These are phyloP conservation scores for Mariannaea elegans DNA, from an alignment of 2,329 filamentous ascomycete species.

Conservation along the genomic window DNA sequence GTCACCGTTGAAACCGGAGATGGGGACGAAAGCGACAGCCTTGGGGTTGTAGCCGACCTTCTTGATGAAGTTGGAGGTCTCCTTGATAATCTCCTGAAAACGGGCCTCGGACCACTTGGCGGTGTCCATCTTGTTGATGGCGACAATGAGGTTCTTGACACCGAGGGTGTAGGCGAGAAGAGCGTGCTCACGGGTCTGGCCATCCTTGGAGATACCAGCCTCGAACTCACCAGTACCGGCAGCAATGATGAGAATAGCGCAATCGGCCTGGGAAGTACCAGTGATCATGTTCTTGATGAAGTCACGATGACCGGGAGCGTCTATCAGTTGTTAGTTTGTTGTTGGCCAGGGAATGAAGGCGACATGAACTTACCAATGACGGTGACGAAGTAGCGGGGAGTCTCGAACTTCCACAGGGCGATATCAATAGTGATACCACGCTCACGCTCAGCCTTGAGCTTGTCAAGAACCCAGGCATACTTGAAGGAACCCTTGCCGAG, in stretches of 20 bases:
- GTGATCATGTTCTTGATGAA: conserved; percentile 99
- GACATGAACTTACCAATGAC: conserved; percentile 79
- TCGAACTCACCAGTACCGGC: conserved; percentile 99
- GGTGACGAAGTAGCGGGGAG: conserved; percentile 95
- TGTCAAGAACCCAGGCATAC: conserved; percentile 99
- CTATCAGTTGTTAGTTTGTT: conserved; percentile 57
- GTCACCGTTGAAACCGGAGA: conserved; percentile 99
- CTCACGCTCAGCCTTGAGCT: conserved; percentile 99
- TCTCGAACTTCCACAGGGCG: conserved; percentile 99
- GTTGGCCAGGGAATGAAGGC: neutral
- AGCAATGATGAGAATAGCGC: conserved; percentile 99
- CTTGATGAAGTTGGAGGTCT: conserved; percentile 99
- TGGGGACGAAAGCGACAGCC: conserved; percentile 96
- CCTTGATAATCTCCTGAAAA: conserved; percentile 99
- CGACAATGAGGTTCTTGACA: conserved; percentile 99
- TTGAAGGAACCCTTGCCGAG: conserved; percentile 99
- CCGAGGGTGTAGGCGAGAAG: conserved; percentile 99
- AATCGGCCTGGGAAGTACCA: conserved; percentile 99
- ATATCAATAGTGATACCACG: conserved; percentile 99
- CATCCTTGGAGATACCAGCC: conserved; percentile 99
- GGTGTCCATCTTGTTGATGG: conserved; percentile 99
- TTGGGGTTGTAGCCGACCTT: conserved; percentile 99
- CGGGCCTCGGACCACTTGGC: conserved; percentile 97
- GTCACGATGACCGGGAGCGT: conserved; percentile 99
- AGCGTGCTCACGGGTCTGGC: conserved; percentile 99